Conservation (phyloP, 2,329 filamentous ascomycete species). For the Aschersonia sp. region DNA sequence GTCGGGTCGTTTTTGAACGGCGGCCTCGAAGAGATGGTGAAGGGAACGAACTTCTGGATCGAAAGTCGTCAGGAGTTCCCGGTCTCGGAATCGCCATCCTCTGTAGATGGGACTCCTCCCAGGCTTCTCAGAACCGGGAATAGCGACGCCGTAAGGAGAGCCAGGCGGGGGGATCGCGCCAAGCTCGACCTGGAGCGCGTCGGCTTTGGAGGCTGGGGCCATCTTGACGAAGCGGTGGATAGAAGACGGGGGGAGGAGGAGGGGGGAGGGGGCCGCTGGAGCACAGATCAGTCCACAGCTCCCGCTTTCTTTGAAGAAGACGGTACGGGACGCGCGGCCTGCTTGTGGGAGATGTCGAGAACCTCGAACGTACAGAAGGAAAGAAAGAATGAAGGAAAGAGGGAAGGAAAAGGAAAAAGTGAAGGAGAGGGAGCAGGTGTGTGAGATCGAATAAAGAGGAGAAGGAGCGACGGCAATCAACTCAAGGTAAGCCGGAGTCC, state of each 20-base stretch:
- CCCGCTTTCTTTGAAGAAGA: not conserved
- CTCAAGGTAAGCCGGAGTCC: not conserved
- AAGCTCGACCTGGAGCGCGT: slow-evolving; percentile 36
- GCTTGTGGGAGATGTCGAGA: not conserved
- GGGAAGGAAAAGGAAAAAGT: not conserved
- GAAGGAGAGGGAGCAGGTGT: not conserved
- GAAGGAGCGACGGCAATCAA: not conserved
- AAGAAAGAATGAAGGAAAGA: not conserved
- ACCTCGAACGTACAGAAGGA: not conserved
- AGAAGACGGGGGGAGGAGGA: not conserved
- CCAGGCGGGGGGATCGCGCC: slow-evolving; percentile 53
- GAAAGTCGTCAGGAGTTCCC: slow-evolving; percentile 53
- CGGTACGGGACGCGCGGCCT: no score
- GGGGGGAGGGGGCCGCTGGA: not conserved
- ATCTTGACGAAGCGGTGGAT: slow-evolving; percentile 9
- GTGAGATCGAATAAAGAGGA: not conserved
- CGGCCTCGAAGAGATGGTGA: slow-evolving; percentile 67
- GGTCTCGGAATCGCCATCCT: slow-evolving; percentile 64
- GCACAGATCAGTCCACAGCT: not conserved
- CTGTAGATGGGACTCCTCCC: slow-evolving; percentile 68
- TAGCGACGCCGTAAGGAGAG: slow-evolving; percentile 59
- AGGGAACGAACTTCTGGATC: slow-evolving; percentile 58
- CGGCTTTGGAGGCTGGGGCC: slow-evolving; percentile 16
- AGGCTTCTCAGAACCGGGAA: slow-evolving; percentile 61
- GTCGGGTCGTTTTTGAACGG: slow-evolving; percentile 47